phyloP scores from a whole-genome alignment of 129 eudicot genomes.

The Sambucus nigra region DNA sequence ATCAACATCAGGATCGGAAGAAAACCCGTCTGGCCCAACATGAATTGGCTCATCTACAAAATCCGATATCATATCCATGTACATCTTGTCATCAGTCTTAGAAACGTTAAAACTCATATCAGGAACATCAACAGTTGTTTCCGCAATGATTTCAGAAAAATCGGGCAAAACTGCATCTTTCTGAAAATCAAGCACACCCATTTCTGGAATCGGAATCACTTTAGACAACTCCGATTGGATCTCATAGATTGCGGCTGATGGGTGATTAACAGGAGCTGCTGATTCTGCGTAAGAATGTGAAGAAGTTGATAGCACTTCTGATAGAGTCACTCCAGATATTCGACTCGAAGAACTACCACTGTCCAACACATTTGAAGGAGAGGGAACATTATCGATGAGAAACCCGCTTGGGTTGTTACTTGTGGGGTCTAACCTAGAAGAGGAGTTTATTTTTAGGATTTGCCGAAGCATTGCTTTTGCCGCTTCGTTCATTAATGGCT shows the following conservation, averaged over 20 bases:
- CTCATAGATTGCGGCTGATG: constrained; percentile 9
- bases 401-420: constrained; percentile 24
- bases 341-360: constrained; percentile 13
- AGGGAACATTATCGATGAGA: constrained; percentile 27
- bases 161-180: constrained; percentile 6
- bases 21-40: constrained; percentile 20
- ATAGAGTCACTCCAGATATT: constrained; percentile 41
- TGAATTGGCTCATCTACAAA: constrained; percentile 21
- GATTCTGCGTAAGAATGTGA: constrained; percentile 10
- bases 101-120: constrained; percentile 14
- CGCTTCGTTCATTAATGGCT: constrained; percentile 53
- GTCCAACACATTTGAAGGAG: constrained; percentile 17
- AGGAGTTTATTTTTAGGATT: constrained; percentile 35
- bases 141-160: constrained; percentile 18
- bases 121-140: constrained; percentile 13
- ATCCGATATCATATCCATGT: constrained; percentile 23
- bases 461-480: constrained; percentile 48
- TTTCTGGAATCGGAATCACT: constrained; percentile 15
- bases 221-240: constrained; percentile 11
- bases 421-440: constrained; percentile 28
- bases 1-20: constrained; percentile 24
- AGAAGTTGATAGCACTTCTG: constrained; percentile 32
- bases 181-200: constrained; percentile 4
- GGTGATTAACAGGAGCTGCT: constrained; percentile 8
- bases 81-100: constrained; percentile 9